Evolutionary conservation across 495 filamentous ascomycete species (phyloP).

Genomic region (Daldinia bambusicola): DNA sequence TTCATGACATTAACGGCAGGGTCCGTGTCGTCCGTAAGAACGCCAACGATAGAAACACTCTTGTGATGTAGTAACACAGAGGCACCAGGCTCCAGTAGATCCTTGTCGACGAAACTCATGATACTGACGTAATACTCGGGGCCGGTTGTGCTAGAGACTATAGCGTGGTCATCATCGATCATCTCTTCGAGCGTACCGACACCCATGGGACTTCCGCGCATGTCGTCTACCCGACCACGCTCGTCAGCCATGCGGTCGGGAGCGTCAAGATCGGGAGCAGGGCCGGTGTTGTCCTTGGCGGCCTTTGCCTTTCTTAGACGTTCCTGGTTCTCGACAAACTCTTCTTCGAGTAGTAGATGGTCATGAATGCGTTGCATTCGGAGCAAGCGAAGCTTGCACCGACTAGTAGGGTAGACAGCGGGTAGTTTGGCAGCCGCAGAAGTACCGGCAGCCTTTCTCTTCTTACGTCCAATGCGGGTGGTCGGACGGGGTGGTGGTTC

Average conservation of each 20-base stretch:
- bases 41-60: slow-evolving; percentile 96
- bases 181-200: slow-evolving; percentile 98
- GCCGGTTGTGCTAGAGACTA: slow-evolving; percentile 95
- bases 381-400: slow-evolving; percentile 95
- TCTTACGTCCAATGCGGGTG: slow-evolving; percentile 97
- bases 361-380: slow-evolving; percentile 99
- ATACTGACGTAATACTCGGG: slow-evolving; percentile 99
- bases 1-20: slow-evolving; percentile 99
- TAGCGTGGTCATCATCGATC: slow-evolving; percentile 99
- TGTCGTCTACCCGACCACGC: slow-evolving; percentile 95
- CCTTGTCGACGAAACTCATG: slow-evolving; percentile 99
- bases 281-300: slow-evolving; percentile 70
- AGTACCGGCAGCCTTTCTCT: slow-evolving; percentile 90
- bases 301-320: slow-evolving; percentile 90
- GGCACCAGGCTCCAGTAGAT: slow-evolving; percentile 94
- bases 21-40: slow-evolving; percentile 96
- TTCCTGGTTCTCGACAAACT: slow-evolving; percentile 99
- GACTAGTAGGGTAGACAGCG: slow-evolving; percentile 89
- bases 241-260: slow-evolving; percentile 92
- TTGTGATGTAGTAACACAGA: slow-evolving; percentile 98
- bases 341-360: slow-evolving; percentile 95
- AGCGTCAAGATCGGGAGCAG: slow-evolving; percentile 69
- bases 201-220: slow-evolving; percentile 98
- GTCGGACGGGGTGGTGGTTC: slow-evolving; percentile 97
- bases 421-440: slow-evolving; percentile 95